Evolutionary conservation across 441 rosid species (phyloP).

Genomic region (Mallotus repandus): DNA sequence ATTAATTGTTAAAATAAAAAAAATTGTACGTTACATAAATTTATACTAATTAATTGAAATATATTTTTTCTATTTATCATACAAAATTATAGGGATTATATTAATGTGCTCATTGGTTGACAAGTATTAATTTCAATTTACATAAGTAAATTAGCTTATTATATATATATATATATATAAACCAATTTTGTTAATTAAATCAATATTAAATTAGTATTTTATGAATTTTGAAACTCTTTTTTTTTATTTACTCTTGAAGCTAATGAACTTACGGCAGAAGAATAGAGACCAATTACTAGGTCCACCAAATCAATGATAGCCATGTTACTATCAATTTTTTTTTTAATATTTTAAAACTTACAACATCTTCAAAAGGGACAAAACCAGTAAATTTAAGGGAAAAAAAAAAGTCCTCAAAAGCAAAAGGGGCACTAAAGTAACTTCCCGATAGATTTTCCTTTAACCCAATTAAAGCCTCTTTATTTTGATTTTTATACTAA

Average conservation of each 20-base stretch:
- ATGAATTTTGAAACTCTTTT: background rate
- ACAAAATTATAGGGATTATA: too few relatives aligned
- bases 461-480: slow-evolving; percentile 28
- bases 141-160: too few relatives aligned
- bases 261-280: background rate
- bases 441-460: slow-evolving; percentile 27
- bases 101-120: too few relatives aligned
- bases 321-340: background rate
- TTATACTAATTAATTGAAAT: too few relatives aligned
- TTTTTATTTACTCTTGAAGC: background rate
- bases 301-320: slow-evolving; percentile 4
- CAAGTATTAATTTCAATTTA: too few relatives aligned
- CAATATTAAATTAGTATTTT: too few relatives aligned
- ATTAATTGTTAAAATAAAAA: too few relatives aligned
- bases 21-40: too few relatives aligned
- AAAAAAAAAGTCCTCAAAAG: slow-evolving; percentile 18
- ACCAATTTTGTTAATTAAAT: too few relatives aligned
- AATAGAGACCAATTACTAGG: slow-evolving; percentile 6
- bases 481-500: slow-evolving; percentile 16
- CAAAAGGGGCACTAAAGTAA: slow-evolving; percentile 42
- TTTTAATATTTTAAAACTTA: background rate
- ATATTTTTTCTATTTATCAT: too few relatives aligned
- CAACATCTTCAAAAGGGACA: background rate
- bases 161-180: too few relatives aligned
- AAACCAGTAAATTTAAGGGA: background rate